These are phyloP conservation scores for Jasminum sambac DNA, from an alignment of 257 asterid genomes.

Conservation along the genomic window DNA sequence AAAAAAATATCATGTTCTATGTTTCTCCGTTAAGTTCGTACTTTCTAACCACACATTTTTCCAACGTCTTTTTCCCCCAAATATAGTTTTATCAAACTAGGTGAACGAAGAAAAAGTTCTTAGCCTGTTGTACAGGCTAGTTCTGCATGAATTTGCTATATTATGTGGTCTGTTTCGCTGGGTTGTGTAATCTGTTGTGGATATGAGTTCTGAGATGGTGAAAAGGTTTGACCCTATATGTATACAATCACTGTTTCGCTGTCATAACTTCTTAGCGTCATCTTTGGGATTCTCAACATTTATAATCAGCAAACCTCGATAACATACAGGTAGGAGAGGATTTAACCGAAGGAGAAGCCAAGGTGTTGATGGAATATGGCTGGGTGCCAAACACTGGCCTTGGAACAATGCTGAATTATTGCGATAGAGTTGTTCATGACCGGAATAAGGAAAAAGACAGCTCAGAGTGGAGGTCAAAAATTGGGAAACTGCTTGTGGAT, in stretches of 20 bases:
- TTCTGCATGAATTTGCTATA: not conserved
- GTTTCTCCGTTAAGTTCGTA: too few species aligned
- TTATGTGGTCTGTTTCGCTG: not conserved
- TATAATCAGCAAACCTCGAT: not conserved
- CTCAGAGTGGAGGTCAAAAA: slow-evolving; percentile 84
- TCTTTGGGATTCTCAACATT: not conserved
- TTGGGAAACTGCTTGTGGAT: slow-evolving; percentile 76
- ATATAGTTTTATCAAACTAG: too few species aligned
- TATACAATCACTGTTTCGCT: not conserved
- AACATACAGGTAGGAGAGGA: slow-evolving; percentile 76
- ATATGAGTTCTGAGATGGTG: not conserved
- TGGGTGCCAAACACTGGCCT: slow-evolving; percentile 87
- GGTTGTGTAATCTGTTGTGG: not conserved
- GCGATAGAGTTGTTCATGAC: slow-evolving; percentile 85
- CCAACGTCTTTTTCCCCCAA: too few species aligned
- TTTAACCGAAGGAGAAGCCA: slow-evolving; percentile 82
- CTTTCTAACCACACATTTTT: too few species aligned
- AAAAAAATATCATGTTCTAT: too few species aligned
- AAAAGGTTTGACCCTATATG: not conserved
- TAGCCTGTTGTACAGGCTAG: not conserved
- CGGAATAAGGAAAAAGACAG: slow-evolving; percentile 51
- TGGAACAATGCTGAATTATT: slow-evolving; percentile 87
- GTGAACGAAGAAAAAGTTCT: not conserved
- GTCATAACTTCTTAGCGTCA: not conserved
- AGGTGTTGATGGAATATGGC: slow-evolving; percentile 67